A percentile compares a stretch with the other conserved stretches of the same genome.
These are phyloP conservation scores for Blastocystis sp. DNA, from an alignment of 352 stramenopile genomes.

Conservation along the genomic window DNA sequence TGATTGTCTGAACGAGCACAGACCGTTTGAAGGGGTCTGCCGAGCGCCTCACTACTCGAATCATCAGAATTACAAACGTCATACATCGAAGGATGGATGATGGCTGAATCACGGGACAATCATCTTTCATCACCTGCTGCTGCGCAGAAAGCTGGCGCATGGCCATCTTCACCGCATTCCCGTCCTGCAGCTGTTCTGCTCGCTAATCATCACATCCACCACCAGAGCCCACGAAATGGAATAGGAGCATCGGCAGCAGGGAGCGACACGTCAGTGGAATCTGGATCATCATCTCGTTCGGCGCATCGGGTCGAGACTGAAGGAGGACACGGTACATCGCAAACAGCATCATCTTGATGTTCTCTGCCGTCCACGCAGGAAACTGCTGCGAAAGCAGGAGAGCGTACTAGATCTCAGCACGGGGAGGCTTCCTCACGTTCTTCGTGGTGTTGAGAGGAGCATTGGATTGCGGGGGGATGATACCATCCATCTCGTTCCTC, in stretches of 20 bases:
- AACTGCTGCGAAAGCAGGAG: not conserved
- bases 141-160: slow-evolving; percentile 33
- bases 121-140: not conserved
- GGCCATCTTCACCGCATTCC: slow-evolving; percentile 35
- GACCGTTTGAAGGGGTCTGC: not conserved
- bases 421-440: not conserved
- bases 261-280: slow-evolving; percentile 24
- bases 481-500: slow-evolving; percentile 60
- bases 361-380: slow-evolving; percentile 5
- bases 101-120: not conserved
- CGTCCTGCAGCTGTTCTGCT: slow-evolving; percentile 32
- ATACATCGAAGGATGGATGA: not conserved
- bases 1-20: slow-evolving; percentile 5
- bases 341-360: slow-evolving; percentile 40
- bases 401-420: slow-evolving; percentile 22
- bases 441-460: not conserved
- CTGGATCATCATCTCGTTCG: slow-evolving; percentile 68
- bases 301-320: slow-evolving; percentile 52
- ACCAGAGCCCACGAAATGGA: not conserved
- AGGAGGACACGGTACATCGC: slow-evolving; percentile 61
- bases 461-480: not conserved
- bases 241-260: slow-evolving; percentile 8
- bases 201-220: not conserved
- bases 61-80: not conserved
- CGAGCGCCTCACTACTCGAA: not conserved